Evolutionary conservation across 2,329 filamentous ascomycete genomes (phyloP).

Genomic region (Fusarium tricinctum): DNA sequence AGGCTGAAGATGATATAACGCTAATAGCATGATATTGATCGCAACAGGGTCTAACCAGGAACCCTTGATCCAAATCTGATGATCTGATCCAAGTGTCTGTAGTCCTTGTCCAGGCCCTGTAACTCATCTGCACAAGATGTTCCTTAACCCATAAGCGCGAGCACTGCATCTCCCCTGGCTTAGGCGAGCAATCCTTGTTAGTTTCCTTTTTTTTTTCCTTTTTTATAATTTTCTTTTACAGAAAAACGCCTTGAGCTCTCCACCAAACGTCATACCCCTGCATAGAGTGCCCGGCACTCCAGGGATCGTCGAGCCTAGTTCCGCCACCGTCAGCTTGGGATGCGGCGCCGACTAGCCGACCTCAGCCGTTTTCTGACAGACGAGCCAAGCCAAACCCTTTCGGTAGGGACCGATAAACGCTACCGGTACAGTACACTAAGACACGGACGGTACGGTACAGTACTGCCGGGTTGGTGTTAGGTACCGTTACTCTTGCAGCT

Average conservation of each 20-base stretch:
- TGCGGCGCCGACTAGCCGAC: neutral
- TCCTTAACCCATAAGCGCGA: conserved; percentile 19
- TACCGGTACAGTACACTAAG: no score
- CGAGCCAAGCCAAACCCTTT: conserved; percentile 3
- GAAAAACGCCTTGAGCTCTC: conserved; percentile 39
- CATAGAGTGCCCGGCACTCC: conserved; percentile 12
- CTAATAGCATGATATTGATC: conserved; percentile 1
- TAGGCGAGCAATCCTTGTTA: conserved; percentile 7
- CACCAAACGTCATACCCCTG: conserved; percentile 37
- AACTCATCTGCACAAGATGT: neutral
- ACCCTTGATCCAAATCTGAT: neutral
- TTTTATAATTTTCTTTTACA: no score
- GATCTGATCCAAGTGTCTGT: neutral
- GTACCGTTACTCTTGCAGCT: conserved; percentile 20
- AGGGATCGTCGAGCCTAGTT: conserved; percentile 24
- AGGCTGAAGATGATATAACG: conserved; percentile 15
- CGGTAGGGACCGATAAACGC: neutral
- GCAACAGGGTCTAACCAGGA: neutral
- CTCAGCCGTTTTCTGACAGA: conserved; percentile 31
- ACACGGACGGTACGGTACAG: neutral
- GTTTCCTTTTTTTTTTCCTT: no score
- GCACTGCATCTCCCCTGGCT: conserved; percentile 6
- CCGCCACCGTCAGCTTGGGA: conserved; percentile 24
- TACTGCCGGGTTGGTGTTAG: neutral
- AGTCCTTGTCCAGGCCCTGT: neutral